Conservation (phyloP, 257 asterid species). For the Salvia miltiorrhiza region DNA sequence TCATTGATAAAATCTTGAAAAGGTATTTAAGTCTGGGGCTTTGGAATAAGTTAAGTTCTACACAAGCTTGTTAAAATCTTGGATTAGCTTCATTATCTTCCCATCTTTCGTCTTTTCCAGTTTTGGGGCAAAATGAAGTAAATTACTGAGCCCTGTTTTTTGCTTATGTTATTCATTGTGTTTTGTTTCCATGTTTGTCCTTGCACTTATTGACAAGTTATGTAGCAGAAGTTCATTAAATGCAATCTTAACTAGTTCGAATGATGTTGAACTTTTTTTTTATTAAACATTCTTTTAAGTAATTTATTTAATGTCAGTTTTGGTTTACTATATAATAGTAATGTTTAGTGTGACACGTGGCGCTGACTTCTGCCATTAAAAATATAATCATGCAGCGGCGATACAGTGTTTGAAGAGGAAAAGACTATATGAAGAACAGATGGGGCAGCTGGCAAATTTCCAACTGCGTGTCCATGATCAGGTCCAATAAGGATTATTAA, state of each 20-base stretch:
- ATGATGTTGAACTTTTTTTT: no score
- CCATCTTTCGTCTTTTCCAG: neutral
- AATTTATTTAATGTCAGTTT: neutral
- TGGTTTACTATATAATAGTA: neutral
- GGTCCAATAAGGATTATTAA: slow-evolving; percentile 37
- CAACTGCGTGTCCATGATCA: slow-evolving; percentile 91
- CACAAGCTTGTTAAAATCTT: neutral
- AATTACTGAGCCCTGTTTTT: neutral
- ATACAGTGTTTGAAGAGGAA: slow-evolving; percentile 89
- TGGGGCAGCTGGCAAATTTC: slow-evolving; percentile 69
- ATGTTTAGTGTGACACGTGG: neutral
- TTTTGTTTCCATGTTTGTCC: neutral
- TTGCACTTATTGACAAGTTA: neutral
- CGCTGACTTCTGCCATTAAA: slow-evolving; percentile 15
- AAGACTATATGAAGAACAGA: slow-evolving; percentile 75
- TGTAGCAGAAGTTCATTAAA: neutral
- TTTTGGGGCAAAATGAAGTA: neutral
- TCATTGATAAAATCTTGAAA: neutral
- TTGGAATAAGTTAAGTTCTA: neutral
- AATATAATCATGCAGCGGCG: slow-evolving; percentile 59
- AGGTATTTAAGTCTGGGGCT: neutral
- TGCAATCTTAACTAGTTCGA: neutral
- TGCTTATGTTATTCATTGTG: neutral
- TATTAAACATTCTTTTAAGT: neutral
- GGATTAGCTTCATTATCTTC: neutral